Evolutionary conservation across 2,329 filamentous ascomycete species (phyloP).

Genomic region (Dothiorella sarmentorum): DNA sequence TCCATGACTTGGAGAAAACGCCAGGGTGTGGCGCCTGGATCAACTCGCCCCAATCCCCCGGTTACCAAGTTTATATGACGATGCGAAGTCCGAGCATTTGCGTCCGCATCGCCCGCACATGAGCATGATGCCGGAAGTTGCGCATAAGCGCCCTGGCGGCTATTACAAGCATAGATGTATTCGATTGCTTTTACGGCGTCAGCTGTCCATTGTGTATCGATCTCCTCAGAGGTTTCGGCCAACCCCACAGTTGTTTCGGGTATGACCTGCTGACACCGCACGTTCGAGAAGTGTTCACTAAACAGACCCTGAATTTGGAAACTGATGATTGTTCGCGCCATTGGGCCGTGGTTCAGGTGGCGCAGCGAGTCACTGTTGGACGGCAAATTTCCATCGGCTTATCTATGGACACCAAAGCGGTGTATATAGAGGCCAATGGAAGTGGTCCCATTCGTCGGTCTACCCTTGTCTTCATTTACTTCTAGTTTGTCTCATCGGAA

Average conservation of each 20-base stretch:
- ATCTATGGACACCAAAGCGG: not conserved
- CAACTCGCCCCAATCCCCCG: not conserved
- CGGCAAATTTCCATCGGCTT: not conserved
- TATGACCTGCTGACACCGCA: not conserved
- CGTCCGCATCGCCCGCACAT: not conserved
- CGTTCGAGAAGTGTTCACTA: too few species aligned
- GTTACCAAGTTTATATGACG: not conserved
- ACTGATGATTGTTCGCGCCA: too few species aligned
- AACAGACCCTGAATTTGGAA: too few species aligned
- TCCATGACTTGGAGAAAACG: not conserved
- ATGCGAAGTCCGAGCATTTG: not conserved
- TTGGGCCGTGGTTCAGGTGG: too few species aligned
- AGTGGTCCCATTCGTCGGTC: not conserved
- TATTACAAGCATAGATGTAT: not conserved
- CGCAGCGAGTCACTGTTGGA: too few species aligned
- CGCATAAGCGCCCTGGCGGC: not conserved
- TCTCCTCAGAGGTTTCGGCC: constrained; percentile 4
- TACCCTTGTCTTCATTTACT: not conserved
- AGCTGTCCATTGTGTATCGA: not conserved
- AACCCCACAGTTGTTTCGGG: not conserved
- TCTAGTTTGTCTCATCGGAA: not conserved
- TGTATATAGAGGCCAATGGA: not conserved
- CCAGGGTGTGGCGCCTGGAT: not conserved
- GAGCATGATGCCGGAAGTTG: constrained; percentile 5
- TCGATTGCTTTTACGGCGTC: not conserved